These are phyloP conservation scores for Populus alba DNA, from an alignment of 345 rosid species.

Conservation along the genomic window DNA sequence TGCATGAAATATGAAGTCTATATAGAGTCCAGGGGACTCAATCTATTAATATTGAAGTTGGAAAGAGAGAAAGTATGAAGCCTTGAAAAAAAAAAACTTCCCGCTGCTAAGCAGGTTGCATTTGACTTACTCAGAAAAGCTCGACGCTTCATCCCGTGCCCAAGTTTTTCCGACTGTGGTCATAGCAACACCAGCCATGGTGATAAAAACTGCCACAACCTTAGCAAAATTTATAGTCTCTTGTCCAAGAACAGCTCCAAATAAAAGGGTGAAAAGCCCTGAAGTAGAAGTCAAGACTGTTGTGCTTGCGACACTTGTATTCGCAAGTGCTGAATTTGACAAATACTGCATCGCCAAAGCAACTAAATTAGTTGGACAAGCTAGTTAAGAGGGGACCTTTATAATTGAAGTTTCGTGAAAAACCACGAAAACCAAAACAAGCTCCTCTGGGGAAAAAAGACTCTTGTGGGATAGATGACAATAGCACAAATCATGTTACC, in stretches of 20 bases:
- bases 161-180: slow-evolving; percentile 62
- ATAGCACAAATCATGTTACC: slow-evolving; percentile 25
- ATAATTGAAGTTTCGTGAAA: not conserved
- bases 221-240: slow-evolving; percentile 46
- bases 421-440: not conserved
- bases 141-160: slow-evolving; percentile 49
- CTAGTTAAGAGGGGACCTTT: not conserved
- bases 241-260: slow-evolving; percentile 60
- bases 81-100: not conserved
- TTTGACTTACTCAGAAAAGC: slow-evolving; percentile 43
- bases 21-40: too few species aligned
- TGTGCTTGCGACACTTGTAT: slow-evolving; percentile 68
- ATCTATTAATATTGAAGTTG: not conserved
- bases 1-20: too few species aligned
- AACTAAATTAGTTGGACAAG: slow-evolving; percentile 3
- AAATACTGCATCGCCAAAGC: slow-evolving; percentile 43
- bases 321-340: slow-evolving; percentile 58
- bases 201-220: slow-evolving; percentile 57
- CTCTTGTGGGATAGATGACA: not conserved
- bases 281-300: slow-evolving; percentile 67
- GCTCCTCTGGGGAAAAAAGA: not conserved
- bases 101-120: not conserved
- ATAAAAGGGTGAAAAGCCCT: slow-evolving; percentile 60
- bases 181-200: slow-evolving; percentile 73
- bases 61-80: not conserved